phyloP scores from a whole-genome alignment of 108 stramenopile species.

The Stephanodiscus minutulus region DNA sequence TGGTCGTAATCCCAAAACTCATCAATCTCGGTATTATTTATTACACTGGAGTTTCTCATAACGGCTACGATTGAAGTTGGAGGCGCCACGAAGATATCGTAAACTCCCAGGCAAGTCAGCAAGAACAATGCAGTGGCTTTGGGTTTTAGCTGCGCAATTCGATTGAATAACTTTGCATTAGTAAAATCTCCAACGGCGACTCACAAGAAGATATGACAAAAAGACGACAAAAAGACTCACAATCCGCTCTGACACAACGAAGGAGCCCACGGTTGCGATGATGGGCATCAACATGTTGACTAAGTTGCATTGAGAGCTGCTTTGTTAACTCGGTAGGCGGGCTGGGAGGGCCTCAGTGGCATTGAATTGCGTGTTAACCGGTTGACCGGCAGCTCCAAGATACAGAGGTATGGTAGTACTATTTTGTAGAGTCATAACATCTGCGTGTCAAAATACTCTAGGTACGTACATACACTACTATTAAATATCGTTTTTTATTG shows the following conservation, averaged over 20 bases:
- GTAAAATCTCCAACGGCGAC: background rate
- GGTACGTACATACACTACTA: no score
- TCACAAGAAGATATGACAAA: background rate
- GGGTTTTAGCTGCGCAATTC: constrained; percentile 40
- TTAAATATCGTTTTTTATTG: no score
- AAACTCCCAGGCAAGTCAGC: constrained; percentile 40
- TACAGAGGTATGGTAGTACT: no score
- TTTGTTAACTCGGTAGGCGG: background rate
- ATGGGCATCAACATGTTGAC: constrained; percentile 55
- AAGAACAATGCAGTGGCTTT: constrained; percentile 47
- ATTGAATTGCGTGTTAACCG: background rate
- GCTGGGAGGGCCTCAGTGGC: background rate
- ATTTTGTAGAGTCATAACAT: no score
- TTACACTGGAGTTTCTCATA: background rate
- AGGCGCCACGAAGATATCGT: constrained; percentile 45
- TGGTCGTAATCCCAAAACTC: constrained; percentile 25
- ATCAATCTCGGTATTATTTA: constrained; percentile 12
- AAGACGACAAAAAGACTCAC: constrained; percentile 20
- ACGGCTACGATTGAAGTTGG: constrained; percentile 18
- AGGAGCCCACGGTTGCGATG: constrained; percentile 53
- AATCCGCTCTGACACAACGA: constrained; percentile 54
- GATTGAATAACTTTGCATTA: background rate
- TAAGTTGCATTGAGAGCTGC: background rate
- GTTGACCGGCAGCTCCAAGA: no score
- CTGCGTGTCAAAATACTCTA: no score